phyloP scores from a whole-genome alignment of 176 grass and related monocot genomes.

The Triticum urartu region DNA sequence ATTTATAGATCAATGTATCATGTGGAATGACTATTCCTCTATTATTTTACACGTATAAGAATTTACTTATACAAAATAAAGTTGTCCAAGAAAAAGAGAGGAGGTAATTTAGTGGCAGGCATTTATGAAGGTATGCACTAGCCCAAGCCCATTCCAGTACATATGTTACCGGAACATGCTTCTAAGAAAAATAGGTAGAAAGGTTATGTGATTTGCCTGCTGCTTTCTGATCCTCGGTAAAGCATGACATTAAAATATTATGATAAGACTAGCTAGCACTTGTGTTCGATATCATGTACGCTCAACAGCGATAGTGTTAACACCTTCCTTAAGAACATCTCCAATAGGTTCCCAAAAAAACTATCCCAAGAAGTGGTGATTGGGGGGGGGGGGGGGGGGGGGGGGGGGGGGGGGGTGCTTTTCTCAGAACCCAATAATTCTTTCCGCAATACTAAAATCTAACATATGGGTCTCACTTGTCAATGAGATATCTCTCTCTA shows the following conservation, averaged over 20 bases:
- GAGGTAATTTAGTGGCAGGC: neutral
- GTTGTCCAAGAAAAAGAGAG: neutral
- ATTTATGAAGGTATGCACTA: neutral
- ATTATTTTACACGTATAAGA: neutral
- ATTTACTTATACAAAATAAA: constrained; percentile 9
- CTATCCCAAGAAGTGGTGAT: too few species aligned
- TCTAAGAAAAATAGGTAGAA: constrained; percentile 12
- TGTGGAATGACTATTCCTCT: neutral
- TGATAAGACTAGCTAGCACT: neutral
- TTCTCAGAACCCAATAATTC: too few species aligned
- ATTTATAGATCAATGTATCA: neutral
- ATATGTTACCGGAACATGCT: constrained; percentile 1
- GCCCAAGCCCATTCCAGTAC: neutral
- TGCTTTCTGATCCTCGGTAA: neutral
- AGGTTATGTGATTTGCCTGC: neutral
- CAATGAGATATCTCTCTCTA: too few species aligned
- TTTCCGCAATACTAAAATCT: too few species aligned
- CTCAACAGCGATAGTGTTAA: neutral
- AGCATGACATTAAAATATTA: constrained; percentile 9
- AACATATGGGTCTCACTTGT: too few species aligned
- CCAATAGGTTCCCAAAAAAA: too few species aligned
- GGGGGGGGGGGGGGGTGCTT: too few species aligned
- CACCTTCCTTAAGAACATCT: neutral
- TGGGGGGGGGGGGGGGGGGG: too few species aligned
- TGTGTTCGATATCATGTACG: neutral